These are phyloP conservation scores for Exophiala calicioides DNA, from an alignment of 2,329 filamentous ascomycete species.

Conservation along the genomic window DNA sequence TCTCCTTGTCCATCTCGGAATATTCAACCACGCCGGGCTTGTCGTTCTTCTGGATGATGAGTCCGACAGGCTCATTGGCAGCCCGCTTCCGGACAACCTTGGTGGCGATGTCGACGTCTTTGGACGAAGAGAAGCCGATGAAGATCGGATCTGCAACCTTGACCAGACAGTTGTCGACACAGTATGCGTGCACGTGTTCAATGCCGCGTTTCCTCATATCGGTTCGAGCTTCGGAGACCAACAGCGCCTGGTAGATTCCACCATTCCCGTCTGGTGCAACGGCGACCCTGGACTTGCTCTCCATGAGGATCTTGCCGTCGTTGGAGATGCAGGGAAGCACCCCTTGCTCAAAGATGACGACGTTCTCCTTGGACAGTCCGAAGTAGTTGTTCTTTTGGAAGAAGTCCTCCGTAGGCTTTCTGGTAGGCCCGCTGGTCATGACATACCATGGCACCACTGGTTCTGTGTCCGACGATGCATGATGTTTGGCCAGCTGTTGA, in stretches of 20 bases:
- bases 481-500: slow-evolving; percentile 75
- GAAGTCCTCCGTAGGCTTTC: slow-evolving; percentile 87
- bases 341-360: slow-evolving; percentile 94
- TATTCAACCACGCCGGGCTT: slow-evolving; percentile 98
- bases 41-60: slow-evolving; percentile 93
- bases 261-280: slow-evolving; percentile 97
- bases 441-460: slow-evolving; percentile 90
- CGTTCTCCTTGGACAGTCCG: slow-evolving; percentile 79
- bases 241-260: slow-evolving; percentile 89
- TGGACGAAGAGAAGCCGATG: slow-evolving; percentile 85
- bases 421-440: slow-evolving; percentile 96
- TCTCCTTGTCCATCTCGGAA: slow-evolving; percentile 87
- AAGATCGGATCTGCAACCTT: slow-evolving; percentile 97
- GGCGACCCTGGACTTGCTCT: slow-evolving; percentile 84
- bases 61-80: slow-evolving; percentile 90
- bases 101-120: slow-evolving; percentile 91
- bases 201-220: slow-evolving; percentile 90
- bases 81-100: slow-evolving; percentile 99
- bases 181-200: slow-evolving; percentile 95
- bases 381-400: slow-evolving; percentile 91
- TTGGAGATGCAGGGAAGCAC: slow-evolving; percentile 96
- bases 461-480: slow-evolving; percentile 60
- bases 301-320: slow-evolving; percentile 93
- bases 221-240: slow-evolving; percentile 74
- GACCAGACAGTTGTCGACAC: slow-evolving; percentile 98